Conservation (phyloP, 495 filamentous ascomycete species). For the Penicillium coprophilum region DNA sequence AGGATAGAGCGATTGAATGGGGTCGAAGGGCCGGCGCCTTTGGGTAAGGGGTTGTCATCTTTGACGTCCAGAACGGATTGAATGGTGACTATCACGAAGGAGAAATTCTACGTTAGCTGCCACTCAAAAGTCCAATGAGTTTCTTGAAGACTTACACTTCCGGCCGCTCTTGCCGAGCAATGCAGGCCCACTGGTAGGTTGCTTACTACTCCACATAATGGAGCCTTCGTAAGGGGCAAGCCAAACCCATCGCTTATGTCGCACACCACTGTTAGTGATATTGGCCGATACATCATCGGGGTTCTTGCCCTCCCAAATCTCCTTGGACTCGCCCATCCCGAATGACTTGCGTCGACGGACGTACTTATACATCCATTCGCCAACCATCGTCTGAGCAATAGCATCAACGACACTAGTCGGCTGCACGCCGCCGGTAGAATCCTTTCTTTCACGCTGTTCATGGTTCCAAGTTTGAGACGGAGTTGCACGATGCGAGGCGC, state of each 20-base stretch:
- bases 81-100: conserved; percentile 66
- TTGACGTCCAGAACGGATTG: conserved; percentile 97
- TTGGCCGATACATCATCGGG: conserved; percentile 53
- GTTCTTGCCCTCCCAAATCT: conserved; percentile 54
- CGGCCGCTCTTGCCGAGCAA: conserved; percentile 93
- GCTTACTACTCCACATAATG: conserved; percentile 98
- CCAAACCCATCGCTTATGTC: conserved; percentile 99
- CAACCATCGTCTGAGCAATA: conserved; percentile 97
- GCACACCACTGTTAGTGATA: conserved; percentile 56
- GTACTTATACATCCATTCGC: conserved; percentile 99
- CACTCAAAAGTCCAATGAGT: neutral
- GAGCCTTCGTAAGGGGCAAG: conserved; percentile 92
- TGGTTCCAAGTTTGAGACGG: conserved; percentile 29
- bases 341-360: conserved; percentile 91
- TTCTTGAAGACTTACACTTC: conserved; percentile 71
- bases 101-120: conserved; percentile 14
- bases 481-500: conserved; percentile 22
- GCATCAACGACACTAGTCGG: conserved; percentile 90
- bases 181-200: conserved; percentile 82
- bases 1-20: conserved; percentile 93
- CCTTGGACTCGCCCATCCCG: conserved; percentile 64
- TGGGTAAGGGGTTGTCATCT: conserved; percentile 87
- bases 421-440: conserved; percentile 63
- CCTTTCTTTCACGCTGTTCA: conserved; percentile 28
- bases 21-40: conserved; percentile 53